These are phyloP conservation scores for Elaeagnus macrophylla DNA, from an alignment of 306 rosid species.

Conservation along the genomic window DNA sequence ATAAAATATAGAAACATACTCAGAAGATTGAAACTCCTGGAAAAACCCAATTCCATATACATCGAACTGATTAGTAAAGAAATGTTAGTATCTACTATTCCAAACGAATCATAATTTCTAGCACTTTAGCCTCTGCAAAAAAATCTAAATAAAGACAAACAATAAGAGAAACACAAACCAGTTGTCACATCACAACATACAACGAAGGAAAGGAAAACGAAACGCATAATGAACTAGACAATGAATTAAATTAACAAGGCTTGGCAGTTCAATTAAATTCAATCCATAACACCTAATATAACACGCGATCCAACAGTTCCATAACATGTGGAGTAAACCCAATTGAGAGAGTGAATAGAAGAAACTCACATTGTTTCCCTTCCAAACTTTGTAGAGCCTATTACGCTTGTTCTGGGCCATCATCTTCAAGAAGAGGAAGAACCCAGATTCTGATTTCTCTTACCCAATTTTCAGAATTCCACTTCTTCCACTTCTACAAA, in stretches of 20 bases:
- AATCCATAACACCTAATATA: neutral
- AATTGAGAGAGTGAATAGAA: neutral
- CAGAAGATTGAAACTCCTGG: neutral
- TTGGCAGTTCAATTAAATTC: neutral
- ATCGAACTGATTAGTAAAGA: neutral
- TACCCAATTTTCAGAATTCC: conserved; percentile 29
- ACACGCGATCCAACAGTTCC: conserved; percentile 4
- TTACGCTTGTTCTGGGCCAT: conserved; percentile 29
- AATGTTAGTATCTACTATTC: neutral
- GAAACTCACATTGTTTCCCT: conserved; percentile 76
- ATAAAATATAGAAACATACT: neutral
- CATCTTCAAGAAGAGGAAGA: conserved; percentile 19
- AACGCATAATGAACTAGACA: no score
- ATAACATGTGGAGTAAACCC: conserved; percentile 6
- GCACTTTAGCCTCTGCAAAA: neutral
- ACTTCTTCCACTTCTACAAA: conserved; percentile 18
- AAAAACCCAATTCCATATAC: neutral
- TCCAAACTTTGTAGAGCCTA: conserved; percentile 87
- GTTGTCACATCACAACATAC: no score
- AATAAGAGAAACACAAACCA: neutral
- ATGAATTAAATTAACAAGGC: no score
- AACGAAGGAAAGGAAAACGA: no score
- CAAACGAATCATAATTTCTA: neutral
- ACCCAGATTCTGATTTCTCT: conserved; percentile 23
- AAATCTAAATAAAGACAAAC: neutral